These are phyloP conservation scores for Citrullus amarus DNA, from an alignment of 306 rosid genomes.

Conservation along the genomic window DNA sequence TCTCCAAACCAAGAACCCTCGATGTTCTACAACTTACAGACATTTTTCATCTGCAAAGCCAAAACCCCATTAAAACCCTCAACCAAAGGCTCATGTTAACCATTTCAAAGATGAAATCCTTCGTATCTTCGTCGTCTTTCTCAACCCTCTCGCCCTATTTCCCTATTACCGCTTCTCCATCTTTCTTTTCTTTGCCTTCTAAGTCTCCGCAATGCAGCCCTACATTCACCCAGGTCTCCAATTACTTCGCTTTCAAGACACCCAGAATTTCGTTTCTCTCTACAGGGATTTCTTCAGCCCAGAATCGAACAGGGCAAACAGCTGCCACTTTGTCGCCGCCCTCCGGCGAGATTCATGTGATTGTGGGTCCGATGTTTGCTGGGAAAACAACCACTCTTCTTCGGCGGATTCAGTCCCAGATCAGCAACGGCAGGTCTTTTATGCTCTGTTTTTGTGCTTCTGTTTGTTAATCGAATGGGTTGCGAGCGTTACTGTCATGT, in stretches of 20 bases:
- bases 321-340: conserved; percentile 21
- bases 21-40: not conserved
- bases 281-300: conserved; percentile 14
- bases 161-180: conserved; percentile 22
- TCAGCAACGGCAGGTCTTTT: conserved; percentile 53
- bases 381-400: conserved; percentile 84
- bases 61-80: not conserved
- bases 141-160: conserved; percentile 30
- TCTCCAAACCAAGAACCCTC: not conserved
- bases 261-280: conserved; percentile 19
- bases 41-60: not conserved
- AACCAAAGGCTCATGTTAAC: conserved; percentile 7
- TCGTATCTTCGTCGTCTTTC: conserved; percentile 30
- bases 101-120: conserved; percentile 41
- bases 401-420: conserved; percentile 57
- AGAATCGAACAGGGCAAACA: conserved; percentile 22
- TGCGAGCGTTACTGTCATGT: not conserved
- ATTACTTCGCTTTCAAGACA: conserved; percentile 20
- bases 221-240: conserved; percentile 9
- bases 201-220: conserved; percentile 13
- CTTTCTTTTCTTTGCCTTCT: conserved; percentile 22
- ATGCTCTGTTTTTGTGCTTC: not conserved
- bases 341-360: conserved; percentile 74
- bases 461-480: not conserved
- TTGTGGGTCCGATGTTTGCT: conserved; percentile 91